Evolutionary conservation across 148 eudicot species (phyloP).

Genomic region (Spergularia bocconei): DNA sequence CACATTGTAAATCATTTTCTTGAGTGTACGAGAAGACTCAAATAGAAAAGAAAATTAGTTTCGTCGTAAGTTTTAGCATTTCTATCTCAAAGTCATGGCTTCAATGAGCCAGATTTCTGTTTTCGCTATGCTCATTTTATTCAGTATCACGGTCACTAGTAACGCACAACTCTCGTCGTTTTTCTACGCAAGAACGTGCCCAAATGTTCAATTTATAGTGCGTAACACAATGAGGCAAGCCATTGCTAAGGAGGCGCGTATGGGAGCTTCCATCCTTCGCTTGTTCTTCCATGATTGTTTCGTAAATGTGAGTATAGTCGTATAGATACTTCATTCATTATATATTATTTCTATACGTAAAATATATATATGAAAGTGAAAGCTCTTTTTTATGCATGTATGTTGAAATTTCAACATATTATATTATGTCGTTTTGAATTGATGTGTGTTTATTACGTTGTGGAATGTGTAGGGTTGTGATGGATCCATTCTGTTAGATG

Average conservation of each 20-base stretch:
- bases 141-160: neutral
- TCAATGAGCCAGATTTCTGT: neutral
- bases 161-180: slow-evolving; percentile 32
- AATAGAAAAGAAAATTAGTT: too few species aligned
- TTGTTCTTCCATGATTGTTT: slow-evolving; percentile 40
- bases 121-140: neutral
- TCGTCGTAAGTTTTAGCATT: too few species aligned
- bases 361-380: neutral
- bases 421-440: neutral
- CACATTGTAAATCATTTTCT: neutral
- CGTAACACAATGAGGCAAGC: slow-evolving; percentile 31
- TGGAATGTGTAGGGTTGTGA: slow-evolving; percentile 26
- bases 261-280: slow-evolving; percentile 39
- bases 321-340: neutral
- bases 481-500: slow-evolving; percentile 27
- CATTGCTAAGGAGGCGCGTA: slow-evolving; percentile 27
- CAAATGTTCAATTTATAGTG: slow-evolving; percentile 27
- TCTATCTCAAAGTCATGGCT: neutral
- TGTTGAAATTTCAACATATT: neutral
- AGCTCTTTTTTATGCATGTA: neutral
- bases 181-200: slow-evolving; percentile 34
- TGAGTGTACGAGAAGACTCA: neutral
- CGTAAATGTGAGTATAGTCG: slow-evolving; percentile 25
- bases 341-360: neutral
- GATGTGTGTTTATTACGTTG: neutral